Conservation (phyloP, 768 basidiomycete genomes). For the Boletus insuetus region DNA sequence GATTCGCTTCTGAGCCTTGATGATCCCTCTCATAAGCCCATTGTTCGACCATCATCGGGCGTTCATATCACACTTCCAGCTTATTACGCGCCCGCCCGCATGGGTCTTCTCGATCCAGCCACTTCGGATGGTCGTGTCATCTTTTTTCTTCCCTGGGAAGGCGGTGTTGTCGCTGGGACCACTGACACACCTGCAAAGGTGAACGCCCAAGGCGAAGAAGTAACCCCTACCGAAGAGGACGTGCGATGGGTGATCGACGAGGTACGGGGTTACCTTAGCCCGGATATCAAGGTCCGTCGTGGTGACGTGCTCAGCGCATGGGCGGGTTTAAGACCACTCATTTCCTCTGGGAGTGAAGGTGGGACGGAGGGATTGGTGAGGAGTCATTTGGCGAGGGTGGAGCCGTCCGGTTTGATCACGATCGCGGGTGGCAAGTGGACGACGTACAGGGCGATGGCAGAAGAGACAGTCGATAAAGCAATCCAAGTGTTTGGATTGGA, state of each 20-base stretch:
- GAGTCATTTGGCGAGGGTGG: conserved; percentile 89
- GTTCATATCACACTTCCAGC: conserved; percentile 96
- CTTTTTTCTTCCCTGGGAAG: conserved; percentile 99
- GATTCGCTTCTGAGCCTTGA: conserved; percentile 85
- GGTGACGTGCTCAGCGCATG: conserved; percentile 96
- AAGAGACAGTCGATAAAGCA: conserved; percentile 90
- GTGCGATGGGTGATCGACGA: conserved; percentile 97
- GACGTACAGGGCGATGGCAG: conserved; percentile 93
- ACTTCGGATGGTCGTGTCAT: conserved; percentile 97
- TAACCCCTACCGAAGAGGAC: conserved; percentile 86
- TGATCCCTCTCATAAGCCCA: conserved; percentile 71
- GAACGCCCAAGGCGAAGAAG: conserved; percentile 52
- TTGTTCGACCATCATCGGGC: conserved; percentile 90
- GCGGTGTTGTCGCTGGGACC: conserved; percentile 95
- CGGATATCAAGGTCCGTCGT: conserved; percentile 90
- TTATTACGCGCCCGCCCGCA: conserved; percentile 92
- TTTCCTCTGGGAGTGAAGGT: conserved; percentile 71
- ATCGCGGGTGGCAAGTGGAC: conserved; percentile 99
- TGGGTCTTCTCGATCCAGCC: conserved; percentile 93
- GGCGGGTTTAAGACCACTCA: conserved; percentile 89
- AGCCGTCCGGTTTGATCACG: conserved; percentile 78
- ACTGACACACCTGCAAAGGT: conserved; percentile 84
- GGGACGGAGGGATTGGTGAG: conserved; percentile 87
- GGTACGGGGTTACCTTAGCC: conserved; percentile 81
- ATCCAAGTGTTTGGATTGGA: conserved; percentile 73